Evolutionary conservation across 257 asterid species (phyloP).

Genomic region (Agastache rugosa): DNA sequence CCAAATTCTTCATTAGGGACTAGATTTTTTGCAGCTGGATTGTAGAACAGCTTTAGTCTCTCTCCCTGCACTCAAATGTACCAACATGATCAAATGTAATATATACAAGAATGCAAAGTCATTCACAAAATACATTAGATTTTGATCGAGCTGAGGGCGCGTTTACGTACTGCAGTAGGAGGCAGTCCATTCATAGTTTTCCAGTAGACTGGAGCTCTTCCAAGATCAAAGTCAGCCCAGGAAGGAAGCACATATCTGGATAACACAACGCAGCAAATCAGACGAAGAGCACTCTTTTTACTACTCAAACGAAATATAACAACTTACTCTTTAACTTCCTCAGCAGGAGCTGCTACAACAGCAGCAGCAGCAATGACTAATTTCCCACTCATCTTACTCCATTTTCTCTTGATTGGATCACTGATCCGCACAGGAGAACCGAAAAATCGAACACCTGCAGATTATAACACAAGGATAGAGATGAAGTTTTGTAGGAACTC

Average conservation of each 20-base stretch:
- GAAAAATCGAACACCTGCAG: slow-evolving; percentile 53
- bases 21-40: slow-evolving; percentile 71
- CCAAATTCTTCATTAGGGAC: slow-evolving; percentile 70
- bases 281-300: background rate
- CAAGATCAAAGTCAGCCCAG: slow-evolving; percentile 92
- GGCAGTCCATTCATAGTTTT: slow-evolving; percentile 92
- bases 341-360: slow-evolving; percentile 55
- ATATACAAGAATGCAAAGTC: background rate
- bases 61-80: slow-evolving; percentile 60
- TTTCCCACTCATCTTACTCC: slow-evolving; percentile 37
- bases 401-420: slow-evolving; percentile 42
- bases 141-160: background rate
- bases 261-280: background rate
- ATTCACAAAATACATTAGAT: background rate
- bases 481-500: background rate
- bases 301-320: background rate
- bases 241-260: slow-evolving; percentile 70
- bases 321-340: slow-evolving; percentile 73
- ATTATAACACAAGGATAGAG: background rate
- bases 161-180: slow-evolving; percentile 70
- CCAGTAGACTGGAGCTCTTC: slow-evolving; percentile 87
- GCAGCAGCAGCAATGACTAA: slow-evolving; percentile 51
- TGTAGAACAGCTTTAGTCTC: slow-evolving; percentile 73
- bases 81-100: slow-evolving; percentile 22
- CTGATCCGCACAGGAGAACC: slow-evolving; percentile 46